Percentiles rank a stretch among this genome's conserved stretches.
phyloP scores from a whole-genome alignment of 805 yeast genomes.

The Clavispora phyllophila region DNA sequence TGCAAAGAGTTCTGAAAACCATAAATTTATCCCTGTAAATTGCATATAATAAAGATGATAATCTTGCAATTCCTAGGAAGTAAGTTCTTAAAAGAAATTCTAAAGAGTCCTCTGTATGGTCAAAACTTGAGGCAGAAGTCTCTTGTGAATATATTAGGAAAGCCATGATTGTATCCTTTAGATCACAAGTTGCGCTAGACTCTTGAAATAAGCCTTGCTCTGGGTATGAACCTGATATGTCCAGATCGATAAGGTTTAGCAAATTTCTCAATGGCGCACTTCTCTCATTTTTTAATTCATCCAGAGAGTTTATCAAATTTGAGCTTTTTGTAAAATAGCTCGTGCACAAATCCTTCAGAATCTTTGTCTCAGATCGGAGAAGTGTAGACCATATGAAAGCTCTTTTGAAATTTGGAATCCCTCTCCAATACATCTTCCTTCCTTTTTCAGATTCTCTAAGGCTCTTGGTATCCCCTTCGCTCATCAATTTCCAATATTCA shows the following conservation, averaged over 20 bases:
- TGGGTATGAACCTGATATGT: slow-evolving; percentile 10
- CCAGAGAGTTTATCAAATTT: not conserved
- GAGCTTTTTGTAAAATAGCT: not conserved
- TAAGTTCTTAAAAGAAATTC: slow-evolving; percentile 14
- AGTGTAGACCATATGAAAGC: not conserved
- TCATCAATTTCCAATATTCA: not conserved
- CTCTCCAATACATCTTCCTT: slow-evolving; percentile 20
- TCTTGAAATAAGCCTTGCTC: slow-evolving; percentile 18
- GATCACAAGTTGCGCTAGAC: slow-evolving; percentile 6
- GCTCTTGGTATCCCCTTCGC: slow-evolving; percentile 19
- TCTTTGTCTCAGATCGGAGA: not conserved
- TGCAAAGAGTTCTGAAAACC: slow-evolving; percentile 37
- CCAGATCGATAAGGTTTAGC: not conserved
- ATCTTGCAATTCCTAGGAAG: slow-evolving; percentile 29
- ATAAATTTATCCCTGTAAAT: slow-evolving; percentile 25
- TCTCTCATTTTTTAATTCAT: too few relatives aligned
- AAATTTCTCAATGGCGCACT: not conserved
- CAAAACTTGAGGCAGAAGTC: not conserved
- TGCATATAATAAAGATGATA: slow-evolving; percentile 40
- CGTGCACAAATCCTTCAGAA: not conserved
- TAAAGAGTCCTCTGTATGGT: not conserved
- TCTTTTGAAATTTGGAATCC: slow-evolving; percentile 10
- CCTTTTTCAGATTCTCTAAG: slow-evolving; percentile 16
- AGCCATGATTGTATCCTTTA: slow-evolving; percentile 27
- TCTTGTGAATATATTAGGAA: slow-evolving; percentile 18